A percentile compares a stretch with the other conserved stretches of the same genome.
Evolutionary conservation across 2,329 filamentous ascomycete genomes (phyloP).

Genomic region (Tricladium varicosporioides): DNA sequence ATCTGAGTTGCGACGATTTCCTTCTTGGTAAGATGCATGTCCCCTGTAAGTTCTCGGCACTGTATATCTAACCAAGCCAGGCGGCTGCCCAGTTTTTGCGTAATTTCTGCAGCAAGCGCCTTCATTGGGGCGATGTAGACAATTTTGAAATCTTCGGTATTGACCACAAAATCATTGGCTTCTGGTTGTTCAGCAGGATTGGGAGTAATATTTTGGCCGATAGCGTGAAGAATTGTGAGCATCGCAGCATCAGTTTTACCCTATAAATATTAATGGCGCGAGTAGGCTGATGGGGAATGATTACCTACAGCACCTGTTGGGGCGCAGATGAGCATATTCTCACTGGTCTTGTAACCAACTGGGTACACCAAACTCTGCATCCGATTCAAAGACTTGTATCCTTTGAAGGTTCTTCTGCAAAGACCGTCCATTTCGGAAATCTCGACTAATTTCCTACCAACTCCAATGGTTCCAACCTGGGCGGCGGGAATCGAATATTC

Average conservation of each 20-base stretch:
- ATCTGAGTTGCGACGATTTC: conserved; percentile 97
- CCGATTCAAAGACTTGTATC: conserved; percentile 89
- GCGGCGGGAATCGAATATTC: conserved; percentile 85
- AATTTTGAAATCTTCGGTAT: conserved; percentile 90
- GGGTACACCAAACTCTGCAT: conserved; percentile 98
- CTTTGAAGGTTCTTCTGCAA: conserved; percentile 87
- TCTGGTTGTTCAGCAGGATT: conserved; percentile 73
- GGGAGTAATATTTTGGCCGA: conserved; percentile 80
- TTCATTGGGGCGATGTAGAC: conserved; percentile 99
- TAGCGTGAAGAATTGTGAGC: conserved; percentile 88
- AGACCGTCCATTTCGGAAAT: conserved; percentile 85
- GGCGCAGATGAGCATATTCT: conserved; percentile 98
- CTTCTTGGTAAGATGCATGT: conserved; percentile 97
- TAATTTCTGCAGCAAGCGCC: conserved; percentile 92
- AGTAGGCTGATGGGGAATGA: not conserved
- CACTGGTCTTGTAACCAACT: conserved; percentile 90
- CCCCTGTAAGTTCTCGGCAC: conserved; percentile 91
- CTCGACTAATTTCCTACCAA: conserved; percentile 70
- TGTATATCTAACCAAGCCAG: conserved; percentile 91
- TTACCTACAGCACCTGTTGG: conserved; percentile 79
- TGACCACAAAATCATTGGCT: conserved; percentile 77
- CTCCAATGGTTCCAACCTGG: conserved; percentile 70
- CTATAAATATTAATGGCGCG: conserved; percentile 32
- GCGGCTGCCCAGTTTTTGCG: conserved; percentile 87
- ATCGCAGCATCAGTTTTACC: conserved; percentile 99